Evolutionary conservation across 805 yeast genomes (phyloP).

Genomic region (Candida fluviatilis): DNA sequence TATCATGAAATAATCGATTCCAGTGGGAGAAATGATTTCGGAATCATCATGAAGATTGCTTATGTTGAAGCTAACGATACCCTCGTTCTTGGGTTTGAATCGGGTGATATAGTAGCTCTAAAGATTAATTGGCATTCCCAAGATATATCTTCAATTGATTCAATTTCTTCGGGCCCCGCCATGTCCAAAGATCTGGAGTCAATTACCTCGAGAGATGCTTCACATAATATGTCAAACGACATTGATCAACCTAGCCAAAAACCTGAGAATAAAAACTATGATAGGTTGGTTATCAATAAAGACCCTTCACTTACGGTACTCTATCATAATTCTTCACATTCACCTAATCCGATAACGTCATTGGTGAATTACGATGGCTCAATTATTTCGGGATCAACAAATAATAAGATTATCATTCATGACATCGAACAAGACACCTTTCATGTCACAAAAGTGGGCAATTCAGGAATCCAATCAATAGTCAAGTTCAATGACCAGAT

Average conservation of each 20-base stretch:
- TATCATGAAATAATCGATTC: constrained; percentile 7
- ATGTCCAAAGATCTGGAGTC: too few relatives aligned
- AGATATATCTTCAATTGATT: background rate
- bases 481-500: constrained; percentile 19
- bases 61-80: constrained; percentile 27
- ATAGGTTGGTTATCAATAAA: constrained; percentile 19
- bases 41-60: constrained; percentile 61
- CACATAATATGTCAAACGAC: too few relatives aligned
- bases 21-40: constrained; percentile 41
- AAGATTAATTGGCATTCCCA: constrained; percentile 12
- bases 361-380: constrained; percentile 26
- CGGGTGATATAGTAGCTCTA: constrained; percentile 50
- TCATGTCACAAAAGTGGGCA: constrained; percentile 9
- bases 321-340: constrained; percentile 29
- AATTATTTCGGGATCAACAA: constrained; percentile 46
- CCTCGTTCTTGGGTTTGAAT: constrained; percentile 63
- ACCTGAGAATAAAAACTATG: background rate
- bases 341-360: constrained; percentile 54
- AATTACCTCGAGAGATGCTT: too few relatives aligned
- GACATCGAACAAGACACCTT: constrained; percentile 6
- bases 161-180: background rate
- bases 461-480: constrained; percentile 19
- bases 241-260: background rate
- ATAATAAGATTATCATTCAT: constrained; percentile 36
- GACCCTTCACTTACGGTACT: constrained; percentile 17